phyloP scores from a whole-genome alignment of 768 basidiomycete species.

The Leccinum truebloodii region DNA sequence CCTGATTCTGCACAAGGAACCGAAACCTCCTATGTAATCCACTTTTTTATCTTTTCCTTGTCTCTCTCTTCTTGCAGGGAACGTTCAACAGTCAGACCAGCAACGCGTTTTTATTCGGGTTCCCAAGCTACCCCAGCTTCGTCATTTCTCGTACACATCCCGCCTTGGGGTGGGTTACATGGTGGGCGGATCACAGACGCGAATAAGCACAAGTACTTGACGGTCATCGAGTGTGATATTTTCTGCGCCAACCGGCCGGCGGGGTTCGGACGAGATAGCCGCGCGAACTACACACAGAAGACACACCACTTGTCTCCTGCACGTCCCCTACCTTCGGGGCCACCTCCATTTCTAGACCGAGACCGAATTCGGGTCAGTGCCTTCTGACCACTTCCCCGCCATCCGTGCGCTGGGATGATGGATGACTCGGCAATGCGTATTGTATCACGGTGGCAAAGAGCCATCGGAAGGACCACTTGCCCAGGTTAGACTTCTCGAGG shows the following conservation, averaged over 20 bases:
- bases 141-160: neutral
- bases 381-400: conserved; percentile 2
- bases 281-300: conserved; percentile 2
- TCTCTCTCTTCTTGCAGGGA: conserved; percentile 1
- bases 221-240: conserved; percentile 3
- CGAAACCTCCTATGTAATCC: conserved; percentile 21
- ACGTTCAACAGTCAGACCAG: conserved; percentile 5
- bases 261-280: conserved; percentile 2
- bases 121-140: neutral
- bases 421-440: neutral
- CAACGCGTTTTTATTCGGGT: conserved; percentile 9
- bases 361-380: neutral
- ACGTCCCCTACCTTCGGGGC: conserved; percentile 8
- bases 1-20: conserved; percentile 27
- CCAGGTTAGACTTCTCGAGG: conserved; percentile 5
- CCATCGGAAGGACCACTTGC: conserved; percentile 9
- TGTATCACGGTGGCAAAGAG: conserved; percentile 2
- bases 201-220: conserved; percentile 4
- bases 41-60: conserved; percentile 6
- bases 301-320: conserved; percentile 5
- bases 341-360: conserved; percentile 3
- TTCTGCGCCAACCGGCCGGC: conserved; percentile 4
- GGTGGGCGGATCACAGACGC: conserved; percentile 13
- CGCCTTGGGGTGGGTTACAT: neutral
- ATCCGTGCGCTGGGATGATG: neutral